Evolutionary conservation across 2,329 filamentous ascomycete genomes (phyloP), one percentile per base, ranked within the genome.

Genomic region (Aspergillus phoenicis): DNA sequence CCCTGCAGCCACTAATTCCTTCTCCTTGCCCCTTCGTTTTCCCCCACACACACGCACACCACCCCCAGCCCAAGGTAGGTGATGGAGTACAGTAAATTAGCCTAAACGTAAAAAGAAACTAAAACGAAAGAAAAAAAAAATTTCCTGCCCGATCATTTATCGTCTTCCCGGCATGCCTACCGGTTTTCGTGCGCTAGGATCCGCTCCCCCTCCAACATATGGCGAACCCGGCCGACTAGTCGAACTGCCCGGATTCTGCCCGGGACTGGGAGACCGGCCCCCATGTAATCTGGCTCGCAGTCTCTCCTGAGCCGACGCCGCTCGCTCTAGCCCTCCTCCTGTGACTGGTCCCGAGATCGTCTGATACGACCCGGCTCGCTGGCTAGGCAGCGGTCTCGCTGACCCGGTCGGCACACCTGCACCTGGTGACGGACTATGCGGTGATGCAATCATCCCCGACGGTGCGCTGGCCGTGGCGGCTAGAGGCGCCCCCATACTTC

Each of bases 211-310:
- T 41, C 10, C 49, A 48, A 59, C 61, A 33, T 64, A 66, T 20
- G 64, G 64, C 41, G 62, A 64, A 47, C 47, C 60, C 20, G 64
- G 55, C 53, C 56, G 62, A 36, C 33, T 36, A 13, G 10, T 36
- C 10, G 28, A 30, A 64, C 62, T 57, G 11, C 57, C 49, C 20
- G 61, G 57, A 56, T 57, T 62, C 56, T 66, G 63, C 62, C 69
- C 70, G 8, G 75, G 72, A 59, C 73, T 76, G 20, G 72, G 72
- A 10, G 74, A 74, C 49, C 73, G 64, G 5, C 73, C 71, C n/a
- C 85, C 84, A 83, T 92, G 92, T 49, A 97, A 79, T 63, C 91
- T 82, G 70, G 93, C 91, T 72, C 92, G 91, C 68, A 97, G 80
- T 67, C 91, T 83, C 69, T 96, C 91, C 78, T 96, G 91, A 54